Evolutionary conservation across 176 grass and related monocot species (phyloP).

Genomic region (barley (Hordeum vulgare)): DNA sequence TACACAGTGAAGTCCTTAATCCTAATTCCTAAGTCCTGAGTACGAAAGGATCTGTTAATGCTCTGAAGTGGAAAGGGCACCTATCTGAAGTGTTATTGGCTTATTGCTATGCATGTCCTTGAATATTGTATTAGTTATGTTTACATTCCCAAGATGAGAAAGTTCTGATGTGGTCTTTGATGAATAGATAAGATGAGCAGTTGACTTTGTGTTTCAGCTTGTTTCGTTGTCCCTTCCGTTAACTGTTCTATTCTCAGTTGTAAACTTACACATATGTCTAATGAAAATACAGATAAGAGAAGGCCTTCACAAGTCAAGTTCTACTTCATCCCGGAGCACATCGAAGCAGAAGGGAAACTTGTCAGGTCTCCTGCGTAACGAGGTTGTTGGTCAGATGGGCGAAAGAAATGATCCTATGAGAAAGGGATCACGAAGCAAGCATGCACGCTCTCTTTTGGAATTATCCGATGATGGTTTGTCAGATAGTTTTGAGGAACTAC

Average conservation of each 20-base stretch:
- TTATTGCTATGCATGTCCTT: neutral
- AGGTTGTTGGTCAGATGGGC: slow-evolving; percentile 10
- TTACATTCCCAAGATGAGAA: neutral
- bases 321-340: slow-evolving; percentile 20
- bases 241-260: neutral
- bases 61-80: neutral
- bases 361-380: slow-evolving; percentile 12
- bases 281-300: slow-evolving; percentile 31
- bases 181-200: slow-evolving; percentile 3
- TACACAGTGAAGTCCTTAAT: neutral
- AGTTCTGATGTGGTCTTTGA: neutral
- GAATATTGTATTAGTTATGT: neutral
- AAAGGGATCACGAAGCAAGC: slow-evolving; percentile 31
- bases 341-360: slow-evolving; percentile 48
- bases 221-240: neutral
- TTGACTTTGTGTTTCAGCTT: neutral
- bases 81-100: neutral
- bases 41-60: neutral
- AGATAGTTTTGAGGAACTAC: slow-evolving; percentile 11
- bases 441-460: slow-evolving; percentile 23
- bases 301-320: slow-evolving; percentile 12
- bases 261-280: slow-evolving; percentile 5
- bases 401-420: slow-evolving; percentile 30
- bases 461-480: slow-evolving; percentile 15
- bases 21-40: neutral